Evolutionary conservation across 1,139 yeast species (phyloP), one percentile per base, ranked within the genome.

Genomic region (Taiozyma sp.): DNA sequence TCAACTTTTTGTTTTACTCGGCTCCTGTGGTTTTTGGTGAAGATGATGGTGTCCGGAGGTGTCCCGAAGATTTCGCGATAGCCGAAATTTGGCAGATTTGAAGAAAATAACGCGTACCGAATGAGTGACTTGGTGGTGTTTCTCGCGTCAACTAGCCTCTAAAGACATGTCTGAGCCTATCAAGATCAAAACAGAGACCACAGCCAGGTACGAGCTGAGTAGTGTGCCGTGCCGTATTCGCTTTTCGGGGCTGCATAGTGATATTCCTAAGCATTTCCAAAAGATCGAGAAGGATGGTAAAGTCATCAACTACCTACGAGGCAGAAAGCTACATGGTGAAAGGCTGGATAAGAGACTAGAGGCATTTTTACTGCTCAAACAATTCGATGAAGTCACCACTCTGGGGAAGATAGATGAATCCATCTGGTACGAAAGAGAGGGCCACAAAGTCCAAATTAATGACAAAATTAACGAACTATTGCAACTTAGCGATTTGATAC

Each of bases 391-490:
- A 4, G 39, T 61, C 8, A 53, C 52, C 14, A 45, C 48, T 3
- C 30, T 58, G 4, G 65, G 64, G 1, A 45, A 42, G 3, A 43
- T 58, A 9, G 47, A 45, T 1, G 48, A 52, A 12, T 34, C 54
- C 4, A 36, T 41, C 1, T 62, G 63, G 58, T 61, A 50, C 48
- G 65, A 62, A 48, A 58, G 65, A 45, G 65, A 62, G 43, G 65
- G 65, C 2, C 54, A 53, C n/a, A 44, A 48, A 5, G 46, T 51
- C 19, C 46, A 47, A 10, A 41, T 50, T 13, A 46, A 51, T 9
- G 45, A 50, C 4, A 56, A 50, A 47, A 44, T 62, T n/a, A 45
- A 53, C 12, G 65, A 62, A 48, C 51, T 62, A 46, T 13, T 51
- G 2, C 40, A 49, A 3, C 38, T 62, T 2, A 57, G 58, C 13